These are phyloP conservation scores for Lachnellula willkommii DNA, from an alignment of 2,329 filamentous ascomycete species.

Conservation along the genomic window DNA sequence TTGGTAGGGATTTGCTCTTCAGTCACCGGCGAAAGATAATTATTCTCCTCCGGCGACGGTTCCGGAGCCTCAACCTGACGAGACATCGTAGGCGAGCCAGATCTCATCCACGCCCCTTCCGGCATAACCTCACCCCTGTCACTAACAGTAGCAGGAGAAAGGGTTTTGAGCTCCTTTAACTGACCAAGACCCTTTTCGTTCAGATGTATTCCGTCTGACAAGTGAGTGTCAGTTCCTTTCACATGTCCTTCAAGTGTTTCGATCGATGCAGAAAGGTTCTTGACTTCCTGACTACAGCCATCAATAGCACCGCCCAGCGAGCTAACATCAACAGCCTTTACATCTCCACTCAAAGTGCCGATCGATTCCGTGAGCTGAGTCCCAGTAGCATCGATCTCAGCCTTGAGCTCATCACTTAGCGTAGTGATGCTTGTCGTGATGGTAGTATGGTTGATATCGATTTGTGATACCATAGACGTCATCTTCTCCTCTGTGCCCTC, in stretches of 20 bases:
- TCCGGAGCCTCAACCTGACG: not conserved
- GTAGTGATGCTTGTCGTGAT: slow-evolving; percentile 22
- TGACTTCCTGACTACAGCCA: slow-evolving; percentile 4
- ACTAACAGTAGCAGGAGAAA: not conserved
- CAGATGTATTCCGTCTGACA: slow-evolving; percentile 14
- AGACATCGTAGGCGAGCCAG: not conserved
- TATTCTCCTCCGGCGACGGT: not conserved
- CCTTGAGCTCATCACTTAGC: slow-evolving; percentile 22
- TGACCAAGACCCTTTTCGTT: slow-evolving; percentile 15
- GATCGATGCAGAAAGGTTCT: slow-evolving; percentile 10
- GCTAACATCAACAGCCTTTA: slow-evolving; percentile 11
- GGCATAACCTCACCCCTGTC: slow-evolving; percentile 1
- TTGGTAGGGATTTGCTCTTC: slow-evolving; percentile 2
- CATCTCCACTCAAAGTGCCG: slow-evolving; percentile 6
- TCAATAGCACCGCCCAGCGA: slow-evolving; percentile 7
- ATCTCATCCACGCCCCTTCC: slow-evolving; percentile 9
- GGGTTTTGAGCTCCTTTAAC: slow-evolving; percentile 5
- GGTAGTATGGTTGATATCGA: slow-evolving; percentile 25
- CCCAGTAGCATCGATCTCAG: slow-evolving; percentile 24
- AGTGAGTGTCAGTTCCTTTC: not conserved
- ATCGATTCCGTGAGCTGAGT: slow-evolving; percentile 19
- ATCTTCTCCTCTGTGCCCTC: slow-evolving; percentile 13
- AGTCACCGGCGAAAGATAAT: slow-evolving; percentile 3
- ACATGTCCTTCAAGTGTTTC: slow-evolving; percentile 3
- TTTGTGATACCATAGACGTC: slow-evolving; percentile 14